Conservation (phyloP, 139 green algal genomes). For the Chlamydomonas sphaeroides region DNA sequence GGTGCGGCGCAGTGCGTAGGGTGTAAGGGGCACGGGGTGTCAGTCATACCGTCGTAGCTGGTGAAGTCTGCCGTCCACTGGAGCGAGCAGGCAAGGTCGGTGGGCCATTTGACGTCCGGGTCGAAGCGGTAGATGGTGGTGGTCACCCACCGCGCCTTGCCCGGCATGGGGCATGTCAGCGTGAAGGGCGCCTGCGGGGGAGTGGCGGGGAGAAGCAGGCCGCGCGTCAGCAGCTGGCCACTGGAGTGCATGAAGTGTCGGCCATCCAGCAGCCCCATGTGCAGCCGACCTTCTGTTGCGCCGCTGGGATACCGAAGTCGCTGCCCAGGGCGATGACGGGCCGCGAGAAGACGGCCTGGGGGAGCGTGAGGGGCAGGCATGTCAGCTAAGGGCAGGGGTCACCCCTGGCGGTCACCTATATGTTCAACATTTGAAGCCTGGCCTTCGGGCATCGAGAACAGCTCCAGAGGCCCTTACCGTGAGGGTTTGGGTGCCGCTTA, state of each 20-base stretch:
- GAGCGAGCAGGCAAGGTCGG: slow-evolving; percentile 61
- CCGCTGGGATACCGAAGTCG: slow-evolving; percentile 58
- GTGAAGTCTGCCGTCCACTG: slow-evolving; percentile 51
- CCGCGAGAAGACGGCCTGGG: slow-evolving; percentile 52
- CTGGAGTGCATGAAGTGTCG: not conserved
- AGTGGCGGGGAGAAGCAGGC: too few species aligned
- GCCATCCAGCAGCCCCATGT: not conserved
- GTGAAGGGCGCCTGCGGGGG: slow-evolving; percentile 62
- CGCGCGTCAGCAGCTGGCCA: not conserved
- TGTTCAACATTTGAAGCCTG: too few species aligned
- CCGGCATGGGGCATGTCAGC: slow-evolving; percentile 48
- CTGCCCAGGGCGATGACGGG: slow-evolving; percentile 62
- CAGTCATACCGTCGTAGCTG: slow-evolving; percentile 58
- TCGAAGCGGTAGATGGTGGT: slow-evolving; percentile 72
- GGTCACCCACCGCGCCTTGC: slow-evolving; percentile 68
- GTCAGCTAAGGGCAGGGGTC: too few species aligned
- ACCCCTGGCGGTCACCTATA: too few species aligned
- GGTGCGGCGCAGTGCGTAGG: too few species aligned
- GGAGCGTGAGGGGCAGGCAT: too few species aligned
- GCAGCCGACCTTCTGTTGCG: not conserved
- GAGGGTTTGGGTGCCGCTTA: too few species aligned
- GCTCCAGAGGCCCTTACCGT: too few species aligned
- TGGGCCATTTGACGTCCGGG: slow-evolving; percentile 59
- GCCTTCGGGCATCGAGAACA: too few species aligned
- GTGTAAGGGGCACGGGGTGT: too few species aligned